Conservation (phyloP, 2,329 filamentous ascomycete species). For the Apiospora malaysiana region DNA sequence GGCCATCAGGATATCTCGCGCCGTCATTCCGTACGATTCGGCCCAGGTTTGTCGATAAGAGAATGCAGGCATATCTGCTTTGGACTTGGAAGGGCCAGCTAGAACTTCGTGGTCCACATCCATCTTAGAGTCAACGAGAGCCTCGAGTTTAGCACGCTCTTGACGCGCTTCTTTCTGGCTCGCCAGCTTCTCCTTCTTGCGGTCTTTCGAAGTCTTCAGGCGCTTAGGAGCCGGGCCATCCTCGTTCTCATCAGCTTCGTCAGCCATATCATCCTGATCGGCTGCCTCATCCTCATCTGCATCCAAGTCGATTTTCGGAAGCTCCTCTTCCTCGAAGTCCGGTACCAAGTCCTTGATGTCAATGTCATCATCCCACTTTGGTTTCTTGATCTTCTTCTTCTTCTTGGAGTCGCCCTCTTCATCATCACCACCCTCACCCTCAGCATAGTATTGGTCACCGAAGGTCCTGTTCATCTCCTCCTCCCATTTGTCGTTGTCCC, state of each 20-base stretch:
- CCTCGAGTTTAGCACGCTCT: constrained; percentile 83
- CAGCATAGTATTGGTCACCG: constrained; percentile 88
- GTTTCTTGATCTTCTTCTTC: constrained; percentile 75
- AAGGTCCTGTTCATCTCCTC: constrained; percentile 87
- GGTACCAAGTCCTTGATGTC: constrained; percentile 93
- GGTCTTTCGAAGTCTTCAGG: constrained; percentile 64
- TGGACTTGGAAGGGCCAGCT: constrained; percentile 37
- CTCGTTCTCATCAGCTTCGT: constrained; percentile 47
- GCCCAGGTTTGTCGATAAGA: constrained; percentile 95
- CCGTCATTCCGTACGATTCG: constrained; percentile 85
- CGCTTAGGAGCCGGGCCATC: constrained; percentile 56
- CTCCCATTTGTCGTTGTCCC: constrained; percentile 91
- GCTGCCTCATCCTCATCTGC: constrained; percentile 41
- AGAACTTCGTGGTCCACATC: constrained; percentile 71
- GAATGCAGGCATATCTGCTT: constrained; percentile 60
- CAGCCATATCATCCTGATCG: constrained; percentile 33
- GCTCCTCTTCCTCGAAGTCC: constrained; percentile 76
- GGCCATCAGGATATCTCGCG: constrained; percentile 87
- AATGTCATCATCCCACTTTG: constrained; percentile 95
- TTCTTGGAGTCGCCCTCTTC: constrained; percentile 58
- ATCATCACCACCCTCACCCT: constrained; percentile 67
- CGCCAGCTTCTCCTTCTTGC: constrained; percentile 62
- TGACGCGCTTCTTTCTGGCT: constrained; percentile 76
- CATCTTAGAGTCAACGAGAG: constrained; percentile 82
- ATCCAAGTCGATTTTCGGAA: constrained; percentile 62